Evolutionary conservation across 139 green algal genomes (phyloP).

Genomic region (Coelastrella sp.): DNA sequence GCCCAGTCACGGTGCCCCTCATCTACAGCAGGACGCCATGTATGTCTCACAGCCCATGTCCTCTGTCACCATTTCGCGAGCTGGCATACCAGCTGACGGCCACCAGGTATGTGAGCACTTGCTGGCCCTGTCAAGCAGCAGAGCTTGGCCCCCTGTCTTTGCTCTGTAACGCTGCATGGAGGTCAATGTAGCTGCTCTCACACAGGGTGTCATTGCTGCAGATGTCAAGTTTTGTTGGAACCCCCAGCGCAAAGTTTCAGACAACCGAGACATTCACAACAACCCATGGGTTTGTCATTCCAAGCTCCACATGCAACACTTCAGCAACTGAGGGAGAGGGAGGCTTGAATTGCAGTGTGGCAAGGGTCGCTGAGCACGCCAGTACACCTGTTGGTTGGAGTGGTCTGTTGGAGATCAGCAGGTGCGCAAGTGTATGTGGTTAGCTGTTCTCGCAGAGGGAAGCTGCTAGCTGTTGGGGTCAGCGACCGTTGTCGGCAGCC

Average conservation of each 20-base stretch:
- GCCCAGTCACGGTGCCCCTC: constrained; percentile 4
- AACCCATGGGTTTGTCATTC: constrained; percentile 42
- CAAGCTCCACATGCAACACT: not conserved
- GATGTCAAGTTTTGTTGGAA: not conserved
- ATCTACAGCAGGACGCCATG: constrained; percentile 1
- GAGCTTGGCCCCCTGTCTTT: too few species aligned
- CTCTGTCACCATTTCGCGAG: constrained; percentile 22
- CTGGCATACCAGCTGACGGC: not conserved
- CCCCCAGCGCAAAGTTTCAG: not conserved
- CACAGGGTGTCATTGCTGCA: not conserved
- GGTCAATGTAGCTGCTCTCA: not conserved
- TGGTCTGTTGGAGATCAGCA: constrained; percentile 66
- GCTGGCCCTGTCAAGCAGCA: too few species aligned
- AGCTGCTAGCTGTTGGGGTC: too few species aligned
- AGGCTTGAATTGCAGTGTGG: not conserved
- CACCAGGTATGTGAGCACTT: constrained; percentile 19
- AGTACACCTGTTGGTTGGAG: constrained; percentile 59
- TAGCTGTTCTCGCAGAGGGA: too few species aligned
- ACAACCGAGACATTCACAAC: constrained; percentile 46
- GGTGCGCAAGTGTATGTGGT: too few species aligned
- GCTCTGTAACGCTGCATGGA: too few species aligned
- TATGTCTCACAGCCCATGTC: constrained; percentile 15
- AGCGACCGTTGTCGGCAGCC: too few species aligned
- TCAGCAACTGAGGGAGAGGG: constrained; percentile 9
- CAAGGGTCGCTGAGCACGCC: constrained; percentile 14